A percentile compares a stretch with the other conserved stretches of the same genome.
Conservation (phyloP, 176 grass and related monocot species). For the Eremochloa ophiuroides region DNA sequence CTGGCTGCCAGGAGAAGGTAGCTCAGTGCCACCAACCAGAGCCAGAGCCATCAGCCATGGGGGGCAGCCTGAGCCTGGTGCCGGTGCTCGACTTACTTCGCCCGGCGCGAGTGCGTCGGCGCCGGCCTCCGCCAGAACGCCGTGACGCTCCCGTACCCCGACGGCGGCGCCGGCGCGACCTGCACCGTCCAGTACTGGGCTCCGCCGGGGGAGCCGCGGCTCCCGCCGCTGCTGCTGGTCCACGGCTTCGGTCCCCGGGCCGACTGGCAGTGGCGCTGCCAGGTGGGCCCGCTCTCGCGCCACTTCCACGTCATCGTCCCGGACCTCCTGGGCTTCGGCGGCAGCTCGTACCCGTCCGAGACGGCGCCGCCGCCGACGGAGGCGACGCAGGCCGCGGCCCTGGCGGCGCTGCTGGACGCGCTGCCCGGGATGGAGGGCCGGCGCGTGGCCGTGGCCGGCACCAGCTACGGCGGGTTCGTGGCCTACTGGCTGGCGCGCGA, state of each 20-base stretch:
- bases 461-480: slow-evolving; percentile 91
- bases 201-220: slow-evolving; percentile 22
- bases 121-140: slow-evolving; percentile 60
- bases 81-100: slow-evolving; percentile 53
- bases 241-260: slow-evolving; percentile 76
- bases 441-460: slow-evolving; percentile 46
- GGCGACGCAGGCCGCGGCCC: slow-evolving; percentile 50
- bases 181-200: slow-evolving; percentile 37
- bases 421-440: slow-evolving; percentile 1
- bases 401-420: slow-evolving; percentile 52
- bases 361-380: slow-evolving; percentile 39
- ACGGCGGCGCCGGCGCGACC: not conserved
- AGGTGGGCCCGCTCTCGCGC: slow-evolving; percentile 33
- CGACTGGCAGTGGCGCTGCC: slow-evolving; percentile 69
- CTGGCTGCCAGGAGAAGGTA: not conserved
- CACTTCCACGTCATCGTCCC: slow-evolving; percentile 66
- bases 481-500: slow-evolving; percentile 56
- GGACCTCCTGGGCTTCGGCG: slow-evolving; percentile 84
- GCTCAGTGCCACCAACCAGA: slow-evolving; percentile 4
- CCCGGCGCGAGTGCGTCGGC: slow-evolving; percentile 31
- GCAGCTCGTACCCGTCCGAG: not conserved
- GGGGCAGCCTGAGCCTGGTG: slow-evolving; percentile 44
- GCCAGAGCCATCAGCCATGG: slow-evolving; percentile 33
- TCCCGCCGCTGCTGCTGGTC: slow-evolving; percentile 58
- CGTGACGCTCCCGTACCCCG: slow-evolving; percentile 41